Evolutionary conservation across 805 yeast genomes (phyloP).

Genomic region (Yamadazyma insecticola): DNA sequence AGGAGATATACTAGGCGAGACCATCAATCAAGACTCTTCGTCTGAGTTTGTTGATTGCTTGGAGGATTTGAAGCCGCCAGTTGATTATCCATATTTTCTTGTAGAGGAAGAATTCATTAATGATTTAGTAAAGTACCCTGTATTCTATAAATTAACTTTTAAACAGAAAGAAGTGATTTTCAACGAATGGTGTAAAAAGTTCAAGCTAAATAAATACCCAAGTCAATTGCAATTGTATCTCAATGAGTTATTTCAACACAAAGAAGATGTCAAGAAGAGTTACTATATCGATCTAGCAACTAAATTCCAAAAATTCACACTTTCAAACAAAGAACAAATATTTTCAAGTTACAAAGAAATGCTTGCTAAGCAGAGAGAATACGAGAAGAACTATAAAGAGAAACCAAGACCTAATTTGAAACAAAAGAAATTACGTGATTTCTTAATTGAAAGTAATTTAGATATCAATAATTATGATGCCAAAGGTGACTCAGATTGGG

Average conservation of each 20-base stretch:
- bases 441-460: slow-evolving; percentile 8
- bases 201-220: too few relatives aligned
- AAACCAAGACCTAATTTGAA: slow-evolving; percentile 23
- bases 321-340: slow-evolving; percentile 13
- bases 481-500: slow-evolving; percentile 13
- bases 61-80: too few relatives aligned
- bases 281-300: slow-evolving; percentile 24
- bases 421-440: slow-evolving; percentile 20
- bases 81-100: slow-evolving; percentile 34
- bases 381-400: slow-evolving; percentile 23
- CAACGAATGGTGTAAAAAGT: slow-evolving; percentile 24
- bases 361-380: slow-evolving; percentile 22
- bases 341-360: slow-evolving; percentile 25
- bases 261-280: slow-evolving; percentile 21
- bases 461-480: background rate
- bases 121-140: slow-evolving; percentile 23
- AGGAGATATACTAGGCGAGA: slow-evolving; percentile 1
- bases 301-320: slow-evolving; percentile 9
- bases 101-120: slow-evolving; percentile 31
- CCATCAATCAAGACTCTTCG: background rate
- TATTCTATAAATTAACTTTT: slow-evolving; percentile 20
- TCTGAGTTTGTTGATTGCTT: slow-evolving; percentile 5
- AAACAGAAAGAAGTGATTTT: slow-evolving; percentile 18
- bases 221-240: slow-evolving; percentile 15
- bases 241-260: slow-evolving; percentile 23